Evolutionary conservation across 2,329 filamentous ascomycete genomes (phyloP).

Genomic region (Alternaria postmessia): DNA sequence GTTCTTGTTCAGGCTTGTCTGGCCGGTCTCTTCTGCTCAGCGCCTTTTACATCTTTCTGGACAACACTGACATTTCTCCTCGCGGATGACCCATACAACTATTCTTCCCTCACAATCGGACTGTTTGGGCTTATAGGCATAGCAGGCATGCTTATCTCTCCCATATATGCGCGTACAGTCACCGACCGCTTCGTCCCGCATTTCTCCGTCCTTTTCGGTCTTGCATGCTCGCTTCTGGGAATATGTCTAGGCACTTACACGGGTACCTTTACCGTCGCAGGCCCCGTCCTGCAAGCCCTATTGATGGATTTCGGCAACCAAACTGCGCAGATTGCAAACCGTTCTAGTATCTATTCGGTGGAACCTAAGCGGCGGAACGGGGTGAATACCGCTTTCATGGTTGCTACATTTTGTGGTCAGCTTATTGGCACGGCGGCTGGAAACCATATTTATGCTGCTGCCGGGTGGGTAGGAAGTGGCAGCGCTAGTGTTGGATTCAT

Average conservation of each 20-base stretch:
- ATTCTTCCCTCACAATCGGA: conserved; percentile 73
- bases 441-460: conserved; percentile 63
- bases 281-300: conserved; percentile 76
- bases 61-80: conserved; percentile 83
- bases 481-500: conserved; percentile 66
- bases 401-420: conserved; percentile 77
- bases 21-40: conserved; percentile 68
- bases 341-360: conserved; percentile 73
- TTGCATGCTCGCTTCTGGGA: conserved; percentile 66
- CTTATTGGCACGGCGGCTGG: conserved; percentile 68
- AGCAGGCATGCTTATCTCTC: conserved; percentile 70
- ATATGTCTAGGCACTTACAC: conserved; percentile 74
- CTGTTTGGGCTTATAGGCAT: conserved; percentile 82
- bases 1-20: conserved; percentile 74
- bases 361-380: conserved; percentile 76
- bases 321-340: conserved; percentile 76
- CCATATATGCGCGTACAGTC: conserved; percentile 73
- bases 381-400: conserved; percentile 85
- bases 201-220: conserved; percentile 71
- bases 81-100: conserved; percentile 72
- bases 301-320: conserved; percentile 76
- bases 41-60: conserved; percentile 73
- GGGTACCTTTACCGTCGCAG: conserved; percentile 71
- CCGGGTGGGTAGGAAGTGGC: conserved; percentile 66
- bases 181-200: conserved; percentile 75